A percentile compares a stretch with the other conserved stretches of the same genome.
phyloP scores from a whole-genome alignment of 352 stramenopile genomes.

The Phytophthora hybrid region DNA sequence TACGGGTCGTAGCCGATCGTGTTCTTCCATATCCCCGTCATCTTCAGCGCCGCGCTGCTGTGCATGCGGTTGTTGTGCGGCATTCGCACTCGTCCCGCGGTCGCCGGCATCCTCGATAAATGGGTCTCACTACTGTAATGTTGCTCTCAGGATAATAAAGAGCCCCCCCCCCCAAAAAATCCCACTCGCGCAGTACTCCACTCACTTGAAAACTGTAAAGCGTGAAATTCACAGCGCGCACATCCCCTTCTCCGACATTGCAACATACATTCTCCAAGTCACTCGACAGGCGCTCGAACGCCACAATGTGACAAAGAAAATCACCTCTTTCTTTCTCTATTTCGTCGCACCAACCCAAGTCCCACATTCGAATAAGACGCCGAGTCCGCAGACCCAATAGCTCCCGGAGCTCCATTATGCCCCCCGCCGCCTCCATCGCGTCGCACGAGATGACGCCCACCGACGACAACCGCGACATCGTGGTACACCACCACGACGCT shows the following conservation, averaged over 20 bases:
- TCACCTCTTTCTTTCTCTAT: constrained; percentile 5
- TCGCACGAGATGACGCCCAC: constrained; percentile 35
- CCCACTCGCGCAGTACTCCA: neutral
- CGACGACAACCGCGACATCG: constrained; percentile 14
- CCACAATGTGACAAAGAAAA: constrained; percentile 18
- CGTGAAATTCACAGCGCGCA: neutral
- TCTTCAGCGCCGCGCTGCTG: constrained; percentile 94
- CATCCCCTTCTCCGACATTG: neutral
- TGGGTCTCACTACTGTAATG: no score
- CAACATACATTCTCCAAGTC: constrained; percentile 1
- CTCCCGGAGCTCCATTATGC: constrained; percentile 19
- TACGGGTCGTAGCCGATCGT: constrained; percentile 98
- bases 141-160: neutral
- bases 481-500: constrained; percentile 3
- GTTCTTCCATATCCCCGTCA: constrained; percentile 97
- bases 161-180: neutral
- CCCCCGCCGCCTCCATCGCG: constrained; percentile 41
- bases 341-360: neutral
- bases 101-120: constrained; percentile 77
- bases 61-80: constrained; percentile 98
- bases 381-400: constrained; percentile 1
- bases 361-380: constrained; percentile 29
- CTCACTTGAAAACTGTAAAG: neutral
- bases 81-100: constrained; percentile 92
- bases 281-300: constrained; percentile 7